Evolutionary conservation across 345 rosid species (phyloP).

Genomic region (Draba incana): DNA sequence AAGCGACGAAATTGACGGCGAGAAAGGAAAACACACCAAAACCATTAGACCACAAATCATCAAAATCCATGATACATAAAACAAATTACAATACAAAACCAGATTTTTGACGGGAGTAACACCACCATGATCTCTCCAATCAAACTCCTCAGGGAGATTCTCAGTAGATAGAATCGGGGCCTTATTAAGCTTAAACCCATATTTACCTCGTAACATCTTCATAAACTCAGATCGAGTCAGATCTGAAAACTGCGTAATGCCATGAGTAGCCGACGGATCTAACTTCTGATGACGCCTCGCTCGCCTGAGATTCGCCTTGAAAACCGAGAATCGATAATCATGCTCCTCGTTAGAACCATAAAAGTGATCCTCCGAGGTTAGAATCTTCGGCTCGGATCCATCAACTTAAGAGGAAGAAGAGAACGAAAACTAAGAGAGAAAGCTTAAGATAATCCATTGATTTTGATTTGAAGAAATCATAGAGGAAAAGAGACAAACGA

Average conservation of each 20-base stretch:
- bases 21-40: too few relatives aligned
- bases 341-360: slow-evolving; percentile 76
- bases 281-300: slow-evolving; percentile 77
- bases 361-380: slow-evolving; percentile 63
- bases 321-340: slow-evolving; percentile 62
- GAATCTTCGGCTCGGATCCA: slow-evolving; percentile 41
- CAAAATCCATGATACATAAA: background rate
- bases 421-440: slow-evolving; percentile 36
- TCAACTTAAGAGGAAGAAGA: slow-evolving; percentile 52
- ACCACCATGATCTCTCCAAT: slow-evolving; percentile 95
- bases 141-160: slow-evolving; percentile 78
- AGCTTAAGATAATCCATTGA: slow-evolving; percentile 48
- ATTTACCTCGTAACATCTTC: slow-evolving; percentile 56
- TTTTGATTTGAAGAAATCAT: background rate
- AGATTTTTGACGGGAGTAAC: slow-evolving; percentile 80
- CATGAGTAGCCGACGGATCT: slow-evolving; percentile 85
- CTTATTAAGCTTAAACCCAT: slow-evolving; percentile 51
- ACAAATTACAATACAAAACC: slow-evolving; percentile 39
- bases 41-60: slow-evolving; percentile 17
- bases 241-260: slow-evolving; percentile 95
- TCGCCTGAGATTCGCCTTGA: slow-evolving; percentile 60
- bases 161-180: slow-evolving; percentile 88
- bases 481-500: background rate
- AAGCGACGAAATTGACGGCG: too few relatives aligned
- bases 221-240: slow-evolving; percentile 74